A percentile compares a stretch with the other conserved stretches of the same genome.
These are phyloP conservation scores for Ascochyta clinopodiicola DNA, from an alignment of 2,329 filamentous ascomycete species.

Conservation along the genomic window DNA sequence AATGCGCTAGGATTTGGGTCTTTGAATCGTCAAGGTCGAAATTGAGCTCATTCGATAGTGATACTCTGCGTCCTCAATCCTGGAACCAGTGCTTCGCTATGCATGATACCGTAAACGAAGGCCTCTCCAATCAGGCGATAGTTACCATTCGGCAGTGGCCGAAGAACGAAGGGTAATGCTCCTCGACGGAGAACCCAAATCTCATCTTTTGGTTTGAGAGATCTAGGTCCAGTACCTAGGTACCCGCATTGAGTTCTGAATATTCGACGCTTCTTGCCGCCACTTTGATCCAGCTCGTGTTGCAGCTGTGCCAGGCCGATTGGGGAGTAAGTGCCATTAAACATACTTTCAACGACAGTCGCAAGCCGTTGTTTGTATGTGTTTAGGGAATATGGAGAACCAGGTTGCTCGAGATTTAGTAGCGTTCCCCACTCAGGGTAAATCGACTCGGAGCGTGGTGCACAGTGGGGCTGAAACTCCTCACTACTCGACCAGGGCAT, in stretches of 20 bases:
- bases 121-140: constrained; percentile 34
- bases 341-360: constrained; percentile 31
- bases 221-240: constrained; percentile 32
- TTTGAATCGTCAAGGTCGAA: neutral
- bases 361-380: constrained; percentile 28
- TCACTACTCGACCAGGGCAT: constrained; percentile 36
- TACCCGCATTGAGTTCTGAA: constrained; percentile 29
- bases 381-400: constrained; percentile 23
- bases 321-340: constrained; percentile 37
- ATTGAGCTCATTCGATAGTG: constrained; percentile 13
- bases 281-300: constrained; percentile 36
- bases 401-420: constrained; percentile 26
- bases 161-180: constrained; percentile 26
- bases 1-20: neutral
- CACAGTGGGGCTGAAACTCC: constrained; percentile 36
- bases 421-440: constrained; percentile 38
- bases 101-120: constrained; percentile 36
- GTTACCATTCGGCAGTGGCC: constrained; percentile 20
- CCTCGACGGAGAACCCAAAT: constrained; percentile 30
- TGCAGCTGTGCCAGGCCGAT: constrained; percentile 35
- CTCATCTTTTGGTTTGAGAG: constrained; percentile 27
- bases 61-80: constrained; percentile 19
- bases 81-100: constrained; percentile 26
- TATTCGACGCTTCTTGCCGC: constrained; percentile 27
- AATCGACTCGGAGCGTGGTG: constrained; percentile 31